These are phyloP conservation scores for Thielaviopsis populi DNA, from an alignment of 2,329 filamentous ascomycete species.

Conservation along the genomic window DNA sequence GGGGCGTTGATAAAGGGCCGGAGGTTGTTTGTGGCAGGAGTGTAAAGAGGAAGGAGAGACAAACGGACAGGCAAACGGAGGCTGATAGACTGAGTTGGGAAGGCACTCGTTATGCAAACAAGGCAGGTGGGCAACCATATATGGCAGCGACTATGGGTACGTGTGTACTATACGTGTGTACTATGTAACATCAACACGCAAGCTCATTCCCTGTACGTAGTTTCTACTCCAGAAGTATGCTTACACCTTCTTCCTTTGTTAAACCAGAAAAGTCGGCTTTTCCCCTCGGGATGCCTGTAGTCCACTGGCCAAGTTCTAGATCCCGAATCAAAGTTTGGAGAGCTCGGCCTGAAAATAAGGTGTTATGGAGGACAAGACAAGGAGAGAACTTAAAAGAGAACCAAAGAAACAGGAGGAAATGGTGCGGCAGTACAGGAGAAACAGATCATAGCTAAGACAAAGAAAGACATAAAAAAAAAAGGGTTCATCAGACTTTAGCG, in stretches of 20 bases:
- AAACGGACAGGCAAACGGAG: neutral
- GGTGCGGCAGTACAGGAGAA: neutral
- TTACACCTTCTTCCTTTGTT: neutral
- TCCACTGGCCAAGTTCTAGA: neutral
- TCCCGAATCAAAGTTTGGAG: neutral
- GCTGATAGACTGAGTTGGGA: neutral
- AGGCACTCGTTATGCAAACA: neutral
- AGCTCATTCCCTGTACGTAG: neutral
- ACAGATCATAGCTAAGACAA: neutral
- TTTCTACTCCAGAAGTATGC: neutral
- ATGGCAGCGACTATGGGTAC: neutral
- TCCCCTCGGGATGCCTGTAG: neutral
- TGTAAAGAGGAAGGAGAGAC: neutral
- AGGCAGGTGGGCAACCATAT: neutral
- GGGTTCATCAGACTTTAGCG: neutral
- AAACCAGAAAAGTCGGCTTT: neutral
- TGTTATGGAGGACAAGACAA: neutral
- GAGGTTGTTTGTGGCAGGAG: neutral
- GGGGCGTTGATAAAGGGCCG: neutral
- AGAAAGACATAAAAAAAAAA: neutral
- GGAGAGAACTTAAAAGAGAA: too few species aligned
- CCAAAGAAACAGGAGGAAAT: neutral
- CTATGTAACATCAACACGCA: neutral
- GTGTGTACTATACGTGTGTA: neutral
- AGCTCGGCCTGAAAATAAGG: neutral